phyloP scores from a whole-genome alignment of 1,139 yeast genomes.

The Yamadazyma membranifaciens region DNA sequence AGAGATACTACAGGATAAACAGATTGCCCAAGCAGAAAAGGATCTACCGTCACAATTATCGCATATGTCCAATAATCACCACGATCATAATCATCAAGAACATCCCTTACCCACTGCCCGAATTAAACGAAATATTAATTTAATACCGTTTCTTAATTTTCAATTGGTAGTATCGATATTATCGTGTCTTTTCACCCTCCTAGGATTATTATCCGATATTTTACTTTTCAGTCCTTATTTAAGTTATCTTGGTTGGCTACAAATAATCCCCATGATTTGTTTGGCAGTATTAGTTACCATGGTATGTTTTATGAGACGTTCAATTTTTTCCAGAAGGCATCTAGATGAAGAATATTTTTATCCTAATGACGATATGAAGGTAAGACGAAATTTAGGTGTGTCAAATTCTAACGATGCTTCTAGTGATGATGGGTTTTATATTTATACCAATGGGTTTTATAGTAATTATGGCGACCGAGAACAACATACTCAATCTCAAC shows the following conservation, averaged over 20 bases:
- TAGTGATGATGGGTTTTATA: conserved; percentile 48
- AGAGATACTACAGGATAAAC: conserved; percentile 5
- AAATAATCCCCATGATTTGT: conserved; percentile 37
- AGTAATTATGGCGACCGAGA: conserved; percentile 18
- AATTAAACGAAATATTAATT: conserved; percentile 17
- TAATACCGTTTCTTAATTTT: conserved; percentile 30
- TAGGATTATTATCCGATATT: conserved; percentile 43
- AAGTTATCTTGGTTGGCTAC: conserved; percentile 46
- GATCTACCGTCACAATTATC: no score
- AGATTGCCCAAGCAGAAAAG: conserved; percentile 1
- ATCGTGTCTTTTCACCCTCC: conserved; percentile 36
- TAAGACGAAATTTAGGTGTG: conserved; percentile 19
- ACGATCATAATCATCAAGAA: background rate
- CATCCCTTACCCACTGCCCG: background rate
- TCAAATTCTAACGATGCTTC: conserved; percentile 25
- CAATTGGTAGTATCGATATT: conserved; percentile 34
- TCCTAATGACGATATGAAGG: conserved; percentile 40
- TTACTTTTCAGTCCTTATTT: conserved; percentile 40
- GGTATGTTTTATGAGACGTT: conserved; percentile 41
- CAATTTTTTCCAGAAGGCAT: conserved; percentile 37
- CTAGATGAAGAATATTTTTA: conserved; percentile 31
- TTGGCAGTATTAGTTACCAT: conserved; percentile 36
- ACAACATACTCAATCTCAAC: conserved; percentile 15
- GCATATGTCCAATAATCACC: background rate
- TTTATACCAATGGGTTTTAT: conserved; percentile 46